Evolutionary conservation across 2,329 filamentous ascomycete species (phyloP).

Genomic region (Cyanodermella asteris): DNA sequence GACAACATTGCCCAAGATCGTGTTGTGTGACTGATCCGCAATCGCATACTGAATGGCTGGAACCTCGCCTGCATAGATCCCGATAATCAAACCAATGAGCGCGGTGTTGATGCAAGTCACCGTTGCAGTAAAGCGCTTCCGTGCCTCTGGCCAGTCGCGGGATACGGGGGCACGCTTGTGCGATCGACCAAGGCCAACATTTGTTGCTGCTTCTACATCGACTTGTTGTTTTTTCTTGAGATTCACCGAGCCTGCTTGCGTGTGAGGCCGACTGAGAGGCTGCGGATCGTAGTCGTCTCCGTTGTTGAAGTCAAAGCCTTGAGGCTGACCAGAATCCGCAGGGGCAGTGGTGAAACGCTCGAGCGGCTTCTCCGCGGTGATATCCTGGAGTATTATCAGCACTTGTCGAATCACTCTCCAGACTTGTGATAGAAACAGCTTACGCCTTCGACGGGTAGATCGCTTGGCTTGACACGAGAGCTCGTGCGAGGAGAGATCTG

Average conservation of each 20-base stretch:
- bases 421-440: no score
- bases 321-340: no score
- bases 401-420: no score
- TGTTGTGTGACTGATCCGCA: slow-evolving; percentile 43
- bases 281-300: no score
- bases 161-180: slow-evolving; percentile 44
- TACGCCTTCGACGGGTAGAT: no score
- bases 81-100: slow-evolving; percentile 46
- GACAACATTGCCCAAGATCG: slow-evolving; percentile 51
- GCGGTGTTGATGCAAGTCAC: slow-evolving; percentile 54
- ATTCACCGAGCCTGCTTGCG: slow-evolving; percentile 17
- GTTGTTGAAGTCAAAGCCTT: no score
- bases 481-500: no score
- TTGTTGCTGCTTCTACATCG: slow-evolving; percentile 12
- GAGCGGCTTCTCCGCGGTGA: no score
- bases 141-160: slow-evolving; percentile 44
- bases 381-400: no score
- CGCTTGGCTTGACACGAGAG: no score
- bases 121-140: slow-evolving; percentile 46
- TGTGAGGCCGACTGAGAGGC: no score
- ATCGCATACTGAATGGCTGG: slow-evolving; percentile 62
- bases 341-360: no score
- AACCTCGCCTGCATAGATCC: slow-evolving; percentile 58
- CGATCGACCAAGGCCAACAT: slow-evolving; percentile 19
- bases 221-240: slow-evolving; percentile 8